Conservation (phyloP, 768 basidiomycete genomes). For the Bullera alba region DNA sequence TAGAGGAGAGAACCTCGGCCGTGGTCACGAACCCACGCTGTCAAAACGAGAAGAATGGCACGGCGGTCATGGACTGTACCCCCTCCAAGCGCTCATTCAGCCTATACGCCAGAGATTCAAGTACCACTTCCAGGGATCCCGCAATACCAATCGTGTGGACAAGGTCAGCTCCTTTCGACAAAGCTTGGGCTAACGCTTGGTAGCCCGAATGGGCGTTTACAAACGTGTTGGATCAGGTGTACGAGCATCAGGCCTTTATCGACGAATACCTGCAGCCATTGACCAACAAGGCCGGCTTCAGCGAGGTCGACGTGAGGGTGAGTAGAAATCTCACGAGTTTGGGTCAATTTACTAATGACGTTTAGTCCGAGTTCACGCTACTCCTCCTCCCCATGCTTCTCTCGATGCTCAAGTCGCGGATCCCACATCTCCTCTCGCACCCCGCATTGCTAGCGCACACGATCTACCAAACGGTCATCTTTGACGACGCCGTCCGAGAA, state of each 20-base stretch:
- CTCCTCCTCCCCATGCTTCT: constrained; percentile 70
- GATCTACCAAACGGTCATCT: constrained; percentile 81
- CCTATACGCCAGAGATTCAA: constrained; percentile 82
- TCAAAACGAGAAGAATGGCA: too few relatives aligned
- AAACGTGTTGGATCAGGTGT: constrained; percentile 75
- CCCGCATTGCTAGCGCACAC: constrained; percentile 90
- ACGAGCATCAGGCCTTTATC: constrained; percentile 79
- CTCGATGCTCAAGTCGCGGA: constrained; percentile 65
- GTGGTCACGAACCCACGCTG: constrained; percentile 44
- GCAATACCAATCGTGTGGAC: constrained; percentile 83
- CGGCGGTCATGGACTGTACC: constrained; percentile 61
- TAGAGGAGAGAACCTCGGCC: constrained; percentile 39
- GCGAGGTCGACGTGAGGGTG: constrained; percentile 69
- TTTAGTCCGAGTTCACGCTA: constrained; percentile 72
- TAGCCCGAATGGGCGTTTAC: constrained; percentile 98
- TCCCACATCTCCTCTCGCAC: constrained; percentile 65
- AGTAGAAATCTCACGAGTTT: constrained; percentile 16
- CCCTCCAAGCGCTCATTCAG: constrained; percentile 73
- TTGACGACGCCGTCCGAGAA: constrained; percentile 70
- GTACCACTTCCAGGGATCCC: constrained; percentile 83
- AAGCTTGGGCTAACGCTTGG: not conserved
- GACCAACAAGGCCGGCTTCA: constrained; percentile 59
- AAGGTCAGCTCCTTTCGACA: constrained; percentile 55
- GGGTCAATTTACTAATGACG: not conserved
- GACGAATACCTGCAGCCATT: constrained; percentile 65